Evolutionary conservation across 805 yeast species (phyloP).

Genomic region (Metschnikowia cubensis): DNA sequence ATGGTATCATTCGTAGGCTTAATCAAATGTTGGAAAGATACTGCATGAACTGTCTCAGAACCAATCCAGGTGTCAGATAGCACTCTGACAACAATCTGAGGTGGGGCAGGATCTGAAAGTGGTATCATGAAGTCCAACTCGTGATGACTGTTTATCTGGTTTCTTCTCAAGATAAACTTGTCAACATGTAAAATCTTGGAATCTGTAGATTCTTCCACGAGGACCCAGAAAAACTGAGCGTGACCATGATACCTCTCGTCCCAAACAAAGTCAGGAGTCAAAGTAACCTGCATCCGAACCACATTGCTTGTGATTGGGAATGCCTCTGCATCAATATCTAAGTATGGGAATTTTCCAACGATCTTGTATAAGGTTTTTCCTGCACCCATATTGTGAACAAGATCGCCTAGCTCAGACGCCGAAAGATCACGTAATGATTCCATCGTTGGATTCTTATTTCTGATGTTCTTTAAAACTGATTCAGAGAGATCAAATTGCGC

Average conservation of each 20-base stretch:
- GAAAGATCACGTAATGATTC: slow-evolving; percentile 71
- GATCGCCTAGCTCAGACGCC: slow-evolving; percentile 76
- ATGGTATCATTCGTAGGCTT: slow-evolving; percentile 85
- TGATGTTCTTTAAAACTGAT: slow-evolving; percentile 57
- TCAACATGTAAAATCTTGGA: slow-evolving; percentile 77
- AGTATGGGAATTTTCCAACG: slow-evolving; percentile 68
- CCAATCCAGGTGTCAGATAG: slow-evolving; percentile 90
- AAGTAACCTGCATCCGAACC: slow-evolving; percentile 67
- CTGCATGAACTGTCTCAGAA: slow-evolving; percentile 66
- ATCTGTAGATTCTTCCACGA: slow-evolving; percentile 81
- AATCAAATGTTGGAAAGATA: slow-evolving; percentile 86
- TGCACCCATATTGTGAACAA: slow-evolving; percentile 77
- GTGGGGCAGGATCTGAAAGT: slow-evolving; percentile 80
- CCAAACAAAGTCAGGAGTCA: slow-evolving; percentile 83
- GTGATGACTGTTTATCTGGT: slow-evolving; percentile 51
- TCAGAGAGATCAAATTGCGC: slow-evolving; percentile 80
- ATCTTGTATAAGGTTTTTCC: slow-evolving; percentile 60
- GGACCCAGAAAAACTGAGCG: slow-evolving; percentile 85
- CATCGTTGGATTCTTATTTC: slow-evolving; percentile 62
- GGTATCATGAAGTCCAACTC: slow-evolving; percentile 93
- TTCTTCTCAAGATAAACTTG: slow-evolving; percentile 63
- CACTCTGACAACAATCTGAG: slow-evolving; percentile 76
- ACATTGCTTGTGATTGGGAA: slow-evolving; percentile 87
- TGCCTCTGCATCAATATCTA: slow-evolving; percentile 73
- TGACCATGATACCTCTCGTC: slow-evolving; percentile 76